phyloP scores from a whole-genome alignment of 805 yeast genomes.

The Nematodospora valgi region DNA sequence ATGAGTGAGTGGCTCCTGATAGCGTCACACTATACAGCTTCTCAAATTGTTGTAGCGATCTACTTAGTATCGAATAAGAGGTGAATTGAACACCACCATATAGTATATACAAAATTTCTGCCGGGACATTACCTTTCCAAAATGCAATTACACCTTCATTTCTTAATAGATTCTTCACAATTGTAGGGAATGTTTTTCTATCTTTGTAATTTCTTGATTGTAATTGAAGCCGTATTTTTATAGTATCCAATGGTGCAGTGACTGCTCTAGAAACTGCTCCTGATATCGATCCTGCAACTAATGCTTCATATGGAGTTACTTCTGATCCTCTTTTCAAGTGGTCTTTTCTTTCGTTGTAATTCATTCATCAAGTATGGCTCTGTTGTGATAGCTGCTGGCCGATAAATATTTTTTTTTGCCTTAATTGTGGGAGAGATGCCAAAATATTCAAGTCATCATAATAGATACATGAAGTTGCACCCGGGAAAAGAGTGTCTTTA shows the following conservation, averaged over 20 bases:
- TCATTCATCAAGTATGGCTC: neutral
- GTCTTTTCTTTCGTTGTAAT: constrained; percentile 27
- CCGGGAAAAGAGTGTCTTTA: no score
- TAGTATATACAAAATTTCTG: constrained; percentile 75
- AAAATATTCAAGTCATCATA: no score
- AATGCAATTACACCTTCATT: constrained; percentile 72
- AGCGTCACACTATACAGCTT: constrained; percentile 18
- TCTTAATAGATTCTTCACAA: constrained; percentile 41
- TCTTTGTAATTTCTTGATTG: constrained; percentile 27
- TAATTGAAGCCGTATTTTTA: constrained; percentile 73
- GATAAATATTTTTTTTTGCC: no score
- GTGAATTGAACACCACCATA: constrained; percentile 88
- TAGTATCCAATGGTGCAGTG: constrained; percentile 76
- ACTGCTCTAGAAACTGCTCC: constrained; percentile 60
- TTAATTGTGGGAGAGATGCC: no score
- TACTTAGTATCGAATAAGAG: constrained; percentile 57
- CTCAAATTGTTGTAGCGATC: constrained; percentile 31
- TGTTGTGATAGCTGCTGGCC: neutral
- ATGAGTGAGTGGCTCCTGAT: constrained; percentile 39
- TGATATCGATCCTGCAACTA: constrained; percentile 68
- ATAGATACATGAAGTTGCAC: no score
- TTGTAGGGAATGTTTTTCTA: constrained; percentile 27
- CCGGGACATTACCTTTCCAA: constrained; percentile 98
- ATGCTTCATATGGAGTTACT: constrained; percentile 50
- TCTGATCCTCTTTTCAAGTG: constrained; percentile 50